phyloP scores from a whole-genome alignment of 2,329 filamentous ascomycete genomes.

The Parastagonospora avenae region DNA sequence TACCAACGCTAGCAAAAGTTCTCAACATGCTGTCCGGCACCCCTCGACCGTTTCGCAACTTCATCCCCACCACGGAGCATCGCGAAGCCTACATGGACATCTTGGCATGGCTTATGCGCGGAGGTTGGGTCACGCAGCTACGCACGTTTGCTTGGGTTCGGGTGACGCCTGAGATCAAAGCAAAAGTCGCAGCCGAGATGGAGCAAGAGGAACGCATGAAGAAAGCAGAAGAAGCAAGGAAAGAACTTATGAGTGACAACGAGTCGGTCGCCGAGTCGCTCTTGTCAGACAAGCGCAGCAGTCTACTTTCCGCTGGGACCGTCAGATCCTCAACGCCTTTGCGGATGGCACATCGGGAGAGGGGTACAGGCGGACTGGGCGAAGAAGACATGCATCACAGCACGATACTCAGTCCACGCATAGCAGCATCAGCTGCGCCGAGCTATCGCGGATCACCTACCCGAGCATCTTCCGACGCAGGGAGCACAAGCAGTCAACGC shows the following conservation, averaged over 20 bases:
- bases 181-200: conserved; percentile 76
- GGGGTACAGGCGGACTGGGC: conserved; percentile 11
- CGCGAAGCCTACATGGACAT: conserved; percentile 88
- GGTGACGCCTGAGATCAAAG: conserved; percentile 80
- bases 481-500: conserved; percentile 42
- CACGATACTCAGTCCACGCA: conserved; percentile 34
- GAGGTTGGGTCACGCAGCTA: conserved; percentile 92
- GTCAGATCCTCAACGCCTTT: conserved; percentile 37
- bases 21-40: conserved; percentile 80
- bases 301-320: conserved; percentile 33
- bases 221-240: conserved; percentile 34
- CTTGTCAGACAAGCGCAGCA: conserved; percentile 38
- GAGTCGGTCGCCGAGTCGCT: conserved; percentile 35
- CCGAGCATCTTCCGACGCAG: conserved; percentile 38
- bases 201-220: conserved; percentile 48
- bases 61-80: conserved; percentile 87
- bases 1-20: conserved; percentile 84
- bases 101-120: conserved; percentile 88
- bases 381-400: conserved; percentile 36
- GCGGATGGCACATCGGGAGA: conserved; percentile 26
- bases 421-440: conserved; percentile 19
- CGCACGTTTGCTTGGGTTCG: conserved; percentile 90
- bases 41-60: conserved; percentile 79
- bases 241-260: conserved; percentile 38
- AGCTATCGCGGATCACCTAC: conserved; percentile 35